Base-by-base conservation (phyloP, 1,284 basidiomycete species). In the Sporisorium scitamineum region DNA sequence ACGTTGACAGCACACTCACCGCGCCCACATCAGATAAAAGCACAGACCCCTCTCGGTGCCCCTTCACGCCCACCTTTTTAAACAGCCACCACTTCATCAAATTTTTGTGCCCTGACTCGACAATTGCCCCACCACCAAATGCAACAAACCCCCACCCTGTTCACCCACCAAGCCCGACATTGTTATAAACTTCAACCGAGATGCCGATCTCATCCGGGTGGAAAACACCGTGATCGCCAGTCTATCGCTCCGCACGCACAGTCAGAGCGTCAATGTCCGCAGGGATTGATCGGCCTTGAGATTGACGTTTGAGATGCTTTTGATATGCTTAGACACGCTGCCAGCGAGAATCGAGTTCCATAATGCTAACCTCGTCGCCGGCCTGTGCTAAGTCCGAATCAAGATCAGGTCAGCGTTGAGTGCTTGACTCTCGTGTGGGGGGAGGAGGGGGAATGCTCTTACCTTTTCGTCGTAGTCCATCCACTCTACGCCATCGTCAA, bases 381-480 rank as follows among this genome's bases (percentile, higher is more conserved):
- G 78, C 78, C 80, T 76, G 48, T 18, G 18, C 13, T 8, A 34
- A 13, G 34, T 34, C 14, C 10, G 34, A 34, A 13, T 8, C 14
- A 13, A 18, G 3, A 4, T 5, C 37, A 39, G 11, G 37, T 39
- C 37, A 18, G 37, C 18, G 39, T 9, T 42, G n/a, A 16, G 39
- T n/a, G n/a, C n/a, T n/a, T n/a, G n/a, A n/a, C n/a, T n/a, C n/a
- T n/a, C n/a, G n/a, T n/a, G n/a, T n/a, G n/a, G n/a, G n/a, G n/a
- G n/a, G n/a, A n/a, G n/a, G 32, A 34, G 32, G 14, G n/a, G 8
- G 32, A 34, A 34, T n/a, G n/a, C 5, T 29, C 71, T 56, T 37
- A 64, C 72, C 72, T 82, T 82, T 63, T 85, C 84, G 60, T 85
- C 84, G 42, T 85, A 85, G 51, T 85, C 84, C 64, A 82, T 83